These are phyloP conservation scores for Hydnum rufescens DNA, from an alignment of 768 basidiomycete species.

Conservation along the genomic window DNA sequence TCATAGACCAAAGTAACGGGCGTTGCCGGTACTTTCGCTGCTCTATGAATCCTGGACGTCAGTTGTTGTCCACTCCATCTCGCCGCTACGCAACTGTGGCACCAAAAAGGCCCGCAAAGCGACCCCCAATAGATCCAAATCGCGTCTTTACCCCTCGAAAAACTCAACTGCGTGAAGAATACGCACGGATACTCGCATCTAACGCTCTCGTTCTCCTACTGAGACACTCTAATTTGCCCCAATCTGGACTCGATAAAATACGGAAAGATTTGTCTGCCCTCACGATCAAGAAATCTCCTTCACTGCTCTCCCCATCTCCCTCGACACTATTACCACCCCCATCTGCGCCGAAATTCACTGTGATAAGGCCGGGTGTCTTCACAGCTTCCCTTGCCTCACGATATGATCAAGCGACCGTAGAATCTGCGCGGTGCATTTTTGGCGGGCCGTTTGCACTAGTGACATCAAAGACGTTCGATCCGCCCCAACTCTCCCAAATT, in stretches of 20 bases:
- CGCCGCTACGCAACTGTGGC: too few relatives aligned
- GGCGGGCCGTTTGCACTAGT: neutral
- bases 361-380: conserved; percentile 1
- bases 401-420: neutral
- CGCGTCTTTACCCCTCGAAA: neutral
- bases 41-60: too few relatives aligned
- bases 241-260: neutral
- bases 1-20: too few relatives aligned
- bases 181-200: neutral
- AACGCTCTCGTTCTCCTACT: neutral
- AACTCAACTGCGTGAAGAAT: conserved; percentile 1
- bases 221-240: neutral
- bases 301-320: neutral
- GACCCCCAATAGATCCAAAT: too few relatives aligned
- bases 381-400: neutral
- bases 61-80: too few relatives aligned
- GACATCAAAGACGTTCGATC: neutral
- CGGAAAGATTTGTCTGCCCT: neutral
- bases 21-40: too few relatives aligned
- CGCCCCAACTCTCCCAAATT: neutral
- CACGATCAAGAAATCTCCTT: neutral
- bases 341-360: neutral
- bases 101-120: too few relatives aligned
- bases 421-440: neutral
- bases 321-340: neutral